Evolutionary conservation across 345 rosid species (phyloP), one percentile per base, ranked within the genome.

Genomic region (Camelina laxa): DNA sequence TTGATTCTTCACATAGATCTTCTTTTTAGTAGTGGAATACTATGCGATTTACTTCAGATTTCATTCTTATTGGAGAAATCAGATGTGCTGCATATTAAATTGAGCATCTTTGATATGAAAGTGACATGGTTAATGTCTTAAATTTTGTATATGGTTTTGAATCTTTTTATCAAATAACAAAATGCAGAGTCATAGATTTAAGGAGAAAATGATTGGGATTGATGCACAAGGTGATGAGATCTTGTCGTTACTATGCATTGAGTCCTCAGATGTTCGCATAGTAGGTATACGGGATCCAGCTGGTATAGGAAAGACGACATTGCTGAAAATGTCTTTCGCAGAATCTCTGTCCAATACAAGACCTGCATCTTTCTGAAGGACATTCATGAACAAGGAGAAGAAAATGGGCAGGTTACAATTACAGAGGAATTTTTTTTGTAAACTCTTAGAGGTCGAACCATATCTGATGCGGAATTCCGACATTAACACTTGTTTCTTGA

Each of bases 231-330:
- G 80, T 6, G 13, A 60, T 19, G 19, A 75, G 16, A 17, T 88
- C 15, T 24, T 61, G 14, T 69, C 74, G 10, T 22, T 71, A 1
- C 17, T 88, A 55, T 2, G 63, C 31, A 30, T 27, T 2, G 75
- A 39, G 2, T 65, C 72, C 1, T 4, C 15, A 3, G 76, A 76
- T 61, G 68, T 81, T 55, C 76, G 65, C n/a, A 51, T 56, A 6
- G 11, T 82, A 17, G 88, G 90, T 38, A 60, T 86, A 50, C 74
- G 78, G 77, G 90, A 87, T 6, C 75, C 69, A 35, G 83, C 80
- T 47, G 87, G 90, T 5, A 65, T 82, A 4, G 92, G 92, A 9
- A 87, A 87, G 64, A 87, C 89, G 20, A 65, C 84, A 60, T 85
- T 50, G 86, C 89, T 42, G 60, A 68, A 64, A 83, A 72, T 2